These are phyloP conservation scores for Petunia axillaris DNA, from an alignment of 257 asterid species.

Conservation along the genomic window DNA sequence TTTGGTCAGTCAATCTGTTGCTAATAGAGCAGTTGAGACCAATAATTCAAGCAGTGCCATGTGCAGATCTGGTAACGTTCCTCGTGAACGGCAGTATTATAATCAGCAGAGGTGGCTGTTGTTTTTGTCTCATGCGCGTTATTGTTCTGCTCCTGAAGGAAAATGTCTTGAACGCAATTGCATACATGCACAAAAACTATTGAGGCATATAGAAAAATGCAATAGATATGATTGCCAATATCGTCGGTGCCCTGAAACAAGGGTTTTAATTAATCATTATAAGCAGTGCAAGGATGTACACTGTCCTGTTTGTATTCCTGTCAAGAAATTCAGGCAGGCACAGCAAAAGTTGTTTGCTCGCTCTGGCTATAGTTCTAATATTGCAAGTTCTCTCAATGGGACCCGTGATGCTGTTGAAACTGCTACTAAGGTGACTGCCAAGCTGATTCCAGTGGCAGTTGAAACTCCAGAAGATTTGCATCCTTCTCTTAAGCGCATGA, in stretches of 20 bases:
- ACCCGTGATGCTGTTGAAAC: constrained; percentile 55
- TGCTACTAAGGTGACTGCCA: constrained; percentile 47
- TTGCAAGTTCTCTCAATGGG: constrained; percentile 50
- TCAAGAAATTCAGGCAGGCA: constrained; percentile 59
- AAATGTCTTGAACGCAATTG: constrained; percentile 73
- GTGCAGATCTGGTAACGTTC: constrained; percentile 46
- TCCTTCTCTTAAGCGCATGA: constrained; percentile 77
- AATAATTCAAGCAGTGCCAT: constrained; percentile 41
- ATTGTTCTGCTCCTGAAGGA: constrained; percentile 82
- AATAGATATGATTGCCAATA: constrained; percentile 47
- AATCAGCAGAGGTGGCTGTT: constrained; percentile 88
- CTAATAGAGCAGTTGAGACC: constrained; percentile 53
- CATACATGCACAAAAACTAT: constrained; percentile 63
- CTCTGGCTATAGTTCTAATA: constrained; percentile 48
- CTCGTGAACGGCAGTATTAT: constrained; percentile 60
- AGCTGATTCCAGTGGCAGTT: constrained; percentile 41
- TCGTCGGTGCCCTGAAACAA: constrained; percentile 71
- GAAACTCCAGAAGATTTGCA: constrained; percentile 65
- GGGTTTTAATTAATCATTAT: constrained; percentile 58
- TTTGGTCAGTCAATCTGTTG: constrained; percentile 53
- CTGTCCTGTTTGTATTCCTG: constrained; percentile 92
- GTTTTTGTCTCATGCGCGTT: constrained; percentile 87
- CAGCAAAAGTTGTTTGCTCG: constrained; percentile 55
- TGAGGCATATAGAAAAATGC: constrained; percentile 72
- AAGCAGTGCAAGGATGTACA: constrained; percentile 55